Base-by-base conservation (phyloP, 2,329 filamentous ascomycete species). In the Penicillium nordicum region DNA sequence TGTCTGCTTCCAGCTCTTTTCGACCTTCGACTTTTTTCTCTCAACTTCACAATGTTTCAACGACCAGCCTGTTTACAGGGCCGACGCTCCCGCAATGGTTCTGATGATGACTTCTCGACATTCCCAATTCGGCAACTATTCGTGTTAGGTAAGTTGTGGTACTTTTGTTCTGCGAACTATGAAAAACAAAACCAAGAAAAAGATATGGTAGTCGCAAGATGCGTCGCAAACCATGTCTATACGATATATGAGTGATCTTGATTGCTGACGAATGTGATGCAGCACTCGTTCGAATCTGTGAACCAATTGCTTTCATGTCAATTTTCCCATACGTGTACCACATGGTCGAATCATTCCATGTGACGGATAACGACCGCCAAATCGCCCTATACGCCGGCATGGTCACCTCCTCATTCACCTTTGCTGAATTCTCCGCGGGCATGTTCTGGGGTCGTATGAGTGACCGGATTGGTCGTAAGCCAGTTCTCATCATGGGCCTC, bases 261-360 rank as follows among this genome's bases (percentile, higher is more conserved):
- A 27, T 29, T 43, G 21, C 55, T 59, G 50, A 61, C 51, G 10
- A 57, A 18, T 48, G 14, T 53, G 43, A 40, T 56, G 27, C 58
- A 95, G 92, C 92, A 44, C 82, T 96, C 69, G 96, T 92, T 77
- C 88, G 94, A 70, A 93, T 99, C 79, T 97, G 92, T 80, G 94
- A 99, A 74, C 94, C 94, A 50, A 97, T 99, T 74, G 94, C 94
- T 6, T 97, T 99, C 81, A 97, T 97, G 91, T 97, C 92, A 52
- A 97, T 97, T 66, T 97, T 99, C 72, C 94, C 94, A 1, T 99
- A 97, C 75, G 92, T 96, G 66, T 97, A 96, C 79, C 93, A 89
- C 79, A 97, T 99, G 94, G 88, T 97, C 66, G 82, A 92, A 68
- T 91, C 92, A 59, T 97, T 97, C 76, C 81, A 89, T 68, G 87